Conservation (phyloP, 2,329 filamentous ascomycete species). For the Fusarium sacchari region DNA sequence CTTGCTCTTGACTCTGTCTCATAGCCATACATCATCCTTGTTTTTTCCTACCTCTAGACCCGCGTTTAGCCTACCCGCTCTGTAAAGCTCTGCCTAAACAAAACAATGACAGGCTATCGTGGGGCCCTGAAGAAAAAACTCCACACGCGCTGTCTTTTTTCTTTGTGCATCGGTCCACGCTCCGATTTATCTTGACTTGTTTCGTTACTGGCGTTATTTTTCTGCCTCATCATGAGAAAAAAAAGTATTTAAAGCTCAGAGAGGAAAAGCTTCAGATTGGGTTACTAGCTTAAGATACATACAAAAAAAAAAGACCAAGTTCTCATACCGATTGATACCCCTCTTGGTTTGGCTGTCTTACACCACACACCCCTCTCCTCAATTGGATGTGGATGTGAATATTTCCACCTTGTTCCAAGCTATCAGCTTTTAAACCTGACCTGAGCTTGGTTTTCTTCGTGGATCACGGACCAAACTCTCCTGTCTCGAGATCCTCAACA, state of each 20-base stretch:
- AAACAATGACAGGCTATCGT: conserved; percentile 18
- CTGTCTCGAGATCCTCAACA: conserved; percentile 30
- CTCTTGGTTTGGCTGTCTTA: conserved; percentile 2
- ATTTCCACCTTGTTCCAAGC: conserved; percentile 16
- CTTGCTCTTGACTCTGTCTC: conserved; percentile 2
- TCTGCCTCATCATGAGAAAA: neutral
- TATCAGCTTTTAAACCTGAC: conserved; percentile 7
- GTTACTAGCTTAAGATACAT: neutral
- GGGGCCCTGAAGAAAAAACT: conserved; percentile 15
- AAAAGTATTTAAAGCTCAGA: neutral
- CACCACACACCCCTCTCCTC: conserved; percentile 22
- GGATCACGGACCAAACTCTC: conserved; percentile 44
- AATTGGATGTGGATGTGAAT: neutral
- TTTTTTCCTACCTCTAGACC: conserved; percentile 21
- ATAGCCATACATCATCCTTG: conserved; percentile 28
- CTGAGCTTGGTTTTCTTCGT: conserved; percentile 14
- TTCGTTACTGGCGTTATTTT: conserved; percentile 4
- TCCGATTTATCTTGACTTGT: conserved; percentile 19
- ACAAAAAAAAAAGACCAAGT: neutral
- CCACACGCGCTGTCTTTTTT: conserved; percentile 4
- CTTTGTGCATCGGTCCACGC: conserved; percentile 21
- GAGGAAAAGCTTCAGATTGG: neutral
- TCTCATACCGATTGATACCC: conserved; percentile 26
- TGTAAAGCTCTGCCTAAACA: conserved; percentile 28
- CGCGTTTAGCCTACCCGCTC: conserved; percentile 43